Conservation (phyloP, 345 rosid species). For the Theobroma cacao region DNA sequence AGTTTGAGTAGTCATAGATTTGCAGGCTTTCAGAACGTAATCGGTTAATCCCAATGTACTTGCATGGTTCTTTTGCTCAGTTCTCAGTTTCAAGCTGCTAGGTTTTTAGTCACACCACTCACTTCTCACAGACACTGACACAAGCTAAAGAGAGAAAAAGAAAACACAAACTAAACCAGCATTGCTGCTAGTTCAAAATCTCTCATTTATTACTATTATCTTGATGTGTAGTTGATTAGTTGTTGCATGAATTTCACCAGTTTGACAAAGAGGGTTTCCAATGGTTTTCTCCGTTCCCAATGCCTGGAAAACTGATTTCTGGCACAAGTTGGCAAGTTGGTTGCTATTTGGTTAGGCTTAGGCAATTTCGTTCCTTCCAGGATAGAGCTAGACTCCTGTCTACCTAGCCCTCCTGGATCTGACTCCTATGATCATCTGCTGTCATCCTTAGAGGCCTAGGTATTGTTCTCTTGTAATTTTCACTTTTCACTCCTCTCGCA, state of each 20-base stretch:
- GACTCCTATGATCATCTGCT: not conserved
- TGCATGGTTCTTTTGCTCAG: not conserved
- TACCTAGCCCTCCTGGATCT: not conserved
- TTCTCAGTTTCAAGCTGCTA: not conserved
- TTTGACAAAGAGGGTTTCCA: not conserved
- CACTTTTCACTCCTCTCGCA: too few species aligned
- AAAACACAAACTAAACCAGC: not conserved
- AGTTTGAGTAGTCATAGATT: not conserved
- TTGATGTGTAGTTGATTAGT: not conserved
- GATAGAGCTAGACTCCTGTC: not conserved
- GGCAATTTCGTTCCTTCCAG: not conserved
- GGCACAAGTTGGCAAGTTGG: not conserved
- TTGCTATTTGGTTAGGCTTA: not conserved
- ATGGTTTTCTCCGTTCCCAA: not conserved
- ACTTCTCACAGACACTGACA: not conserved
- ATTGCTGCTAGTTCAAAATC: not conserved
- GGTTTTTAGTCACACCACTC: not conserved
- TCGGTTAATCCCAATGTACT: not conserved
- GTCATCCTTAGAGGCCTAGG: not conserved
- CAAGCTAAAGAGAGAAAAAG: not conserved
- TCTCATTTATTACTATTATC: not conserved
- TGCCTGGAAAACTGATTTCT: not conserved
- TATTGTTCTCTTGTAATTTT: not conserved
- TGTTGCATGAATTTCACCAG: not conserved
- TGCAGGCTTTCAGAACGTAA: not conserved